These are phyloP conservation scores for Aspergillus aculeatinus DNA, from an alignment of 2,329 filamentous ascomycete species.

Conservation along the genomic window DNA sequence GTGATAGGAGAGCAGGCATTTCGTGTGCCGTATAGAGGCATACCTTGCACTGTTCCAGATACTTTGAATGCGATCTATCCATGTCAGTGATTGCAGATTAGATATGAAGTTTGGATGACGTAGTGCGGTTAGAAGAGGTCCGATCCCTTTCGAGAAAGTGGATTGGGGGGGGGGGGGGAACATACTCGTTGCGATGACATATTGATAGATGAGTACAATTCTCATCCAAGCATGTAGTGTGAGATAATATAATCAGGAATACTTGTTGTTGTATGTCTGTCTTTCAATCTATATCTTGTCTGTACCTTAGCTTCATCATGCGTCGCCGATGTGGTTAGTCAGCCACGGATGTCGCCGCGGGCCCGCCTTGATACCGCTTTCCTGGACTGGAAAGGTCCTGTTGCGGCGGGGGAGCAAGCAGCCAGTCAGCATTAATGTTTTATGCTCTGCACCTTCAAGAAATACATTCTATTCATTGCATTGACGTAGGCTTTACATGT, in stretches of 20 bases:
- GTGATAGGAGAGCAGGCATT: neutral
- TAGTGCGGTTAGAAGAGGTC: neutral
- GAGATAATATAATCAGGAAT: neutral
- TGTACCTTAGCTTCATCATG: neutral
- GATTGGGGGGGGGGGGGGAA: too few species aligned
- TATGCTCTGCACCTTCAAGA: neutral
- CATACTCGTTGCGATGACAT: constrained; percentile 25
- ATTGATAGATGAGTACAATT: constrained; percentile 3
- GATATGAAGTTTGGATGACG: constrained; percentile 5
- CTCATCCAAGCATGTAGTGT: neutral
- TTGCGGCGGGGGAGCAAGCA: neutral
- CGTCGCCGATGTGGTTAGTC: constrained; percentile 2
- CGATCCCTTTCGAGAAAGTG: neutral
- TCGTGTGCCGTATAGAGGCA: constrained; percentile 14
- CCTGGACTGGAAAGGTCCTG: neutral
- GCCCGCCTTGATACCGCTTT: neutral
- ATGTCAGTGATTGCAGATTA: neutral
- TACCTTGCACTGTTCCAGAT: constrained; percentile 71
- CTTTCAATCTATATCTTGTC: neutral
- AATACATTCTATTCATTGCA: neutral
- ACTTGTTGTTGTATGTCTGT: neutral
- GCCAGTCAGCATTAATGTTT: neutral
- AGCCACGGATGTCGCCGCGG: neutral
- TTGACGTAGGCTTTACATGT: too few species aligned
- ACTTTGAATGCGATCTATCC: constrained; percentile 47